These are phyloP conservation scores for Umbilicus rupestris DNA, from an alignment of 164 flowering plant genomes.

Conservation along the genomic window DNA sequence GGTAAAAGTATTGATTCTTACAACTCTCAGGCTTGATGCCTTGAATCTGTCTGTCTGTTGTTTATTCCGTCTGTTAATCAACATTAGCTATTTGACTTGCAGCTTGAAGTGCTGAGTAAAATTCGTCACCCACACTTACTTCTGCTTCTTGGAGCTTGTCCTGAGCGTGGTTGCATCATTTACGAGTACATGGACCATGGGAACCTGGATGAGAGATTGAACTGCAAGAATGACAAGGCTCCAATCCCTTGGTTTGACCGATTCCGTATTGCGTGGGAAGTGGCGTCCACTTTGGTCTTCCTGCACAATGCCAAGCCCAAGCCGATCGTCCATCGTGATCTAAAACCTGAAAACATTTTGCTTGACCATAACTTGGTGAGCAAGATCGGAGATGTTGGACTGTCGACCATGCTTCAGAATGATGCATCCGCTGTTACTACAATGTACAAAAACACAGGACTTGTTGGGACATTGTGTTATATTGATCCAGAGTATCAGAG, in stretches of 20 bases:
- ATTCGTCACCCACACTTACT: conserved; percentile 82
- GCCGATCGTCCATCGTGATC: conserved; percentile 77
- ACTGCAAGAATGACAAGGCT: conserved; percentile 32
- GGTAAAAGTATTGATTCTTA: conserved; percentile 27
- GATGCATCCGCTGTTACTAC: conserved; percentile 25
- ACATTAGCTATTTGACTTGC: conserved; percentile 16
- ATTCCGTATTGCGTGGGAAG: conserved; percentile 78
- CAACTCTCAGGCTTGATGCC: neutral
- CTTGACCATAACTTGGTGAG: conserved; percentile 72
- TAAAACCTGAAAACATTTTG: conserved; percentile 89
- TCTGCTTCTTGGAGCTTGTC: conserved; percentile 87
- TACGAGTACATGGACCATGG: conserved; percentile 95
- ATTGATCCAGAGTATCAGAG: conserved; percentile 96
- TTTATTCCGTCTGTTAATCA: too few relatives aligned
- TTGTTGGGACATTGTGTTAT: conserved; percentile 75
- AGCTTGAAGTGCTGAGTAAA: conserved; percentile 77
- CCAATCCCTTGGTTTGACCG: conserved; percentile 78
- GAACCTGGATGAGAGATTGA: conserved; percentile 60
- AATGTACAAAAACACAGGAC: conserved; percentile 35
- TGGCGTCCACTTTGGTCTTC: conserved; percentile 69
- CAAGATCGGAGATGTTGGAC: conserved; percentile 92
- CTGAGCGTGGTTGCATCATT: conserved; percentile 70
- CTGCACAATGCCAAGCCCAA: conserved; percentile 76
- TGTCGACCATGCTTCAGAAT: conserved; percentile 45
- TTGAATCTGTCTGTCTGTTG: too few relatives aligned